These are phyloP conservation scores for Thalassiosira sp. DNA, from an alignment of 352 stramenopile species.

Conservation along the genomic window DNA sequence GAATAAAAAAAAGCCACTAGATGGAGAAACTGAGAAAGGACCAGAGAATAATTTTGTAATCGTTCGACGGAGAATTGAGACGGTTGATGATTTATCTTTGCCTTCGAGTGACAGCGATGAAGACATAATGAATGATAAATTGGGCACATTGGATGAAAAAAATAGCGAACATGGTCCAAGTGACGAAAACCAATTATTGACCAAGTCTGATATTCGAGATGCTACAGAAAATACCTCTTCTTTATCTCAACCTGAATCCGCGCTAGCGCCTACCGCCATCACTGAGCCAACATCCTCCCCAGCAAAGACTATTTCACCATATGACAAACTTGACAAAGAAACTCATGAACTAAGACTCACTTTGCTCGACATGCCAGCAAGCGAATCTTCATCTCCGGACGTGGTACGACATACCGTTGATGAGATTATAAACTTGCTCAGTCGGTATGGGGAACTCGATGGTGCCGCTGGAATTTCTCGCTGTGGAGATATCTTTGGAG, in stretches of 20 bases:
- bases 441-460: constrained; percentile 39
- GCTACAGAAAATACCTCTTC: background rate
- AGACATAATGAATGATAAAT: constrained; percentile 21
- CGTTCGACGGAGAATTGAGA: constrained; percentile 21
- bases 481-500: constrained; percentile 38
- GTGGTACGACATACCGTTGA: constrained; percentile 29
- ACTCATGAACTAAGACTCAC: constrained; percentile 21
- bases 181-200: background rate
- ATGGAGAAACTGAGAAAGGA: background rate
- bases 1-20: background rate
- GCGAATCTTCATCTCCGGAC: constrained; percentile 32
- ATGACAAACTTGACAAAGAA: constrained; percentile 30
- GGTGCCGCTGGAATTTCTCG: constrained; percentile 33
- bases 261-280: background rate
- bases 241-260: background rate
- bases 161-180: background rate
- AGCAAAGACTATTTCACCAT: constrained; percentile 1
- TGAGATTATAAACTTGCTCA: constrained; percentile 31
- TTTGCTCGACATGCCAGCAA: constrained; percentile 37
- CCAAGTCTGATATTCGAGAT: constrained; percentile 10
- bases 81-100: constrained; percentile 34
- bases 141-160: background rate
- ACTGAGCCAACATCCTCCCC: background rate
- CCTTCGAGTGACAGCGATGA: constrained; percentile 32
- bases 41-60: constrained; percentile 18